A percentile compares a stretch with the other conserved stretches of the same genome.
Conservation (phyloP, 2,329 filamentous ascomycete species). For the Apiospora pterosperma region DNA sequence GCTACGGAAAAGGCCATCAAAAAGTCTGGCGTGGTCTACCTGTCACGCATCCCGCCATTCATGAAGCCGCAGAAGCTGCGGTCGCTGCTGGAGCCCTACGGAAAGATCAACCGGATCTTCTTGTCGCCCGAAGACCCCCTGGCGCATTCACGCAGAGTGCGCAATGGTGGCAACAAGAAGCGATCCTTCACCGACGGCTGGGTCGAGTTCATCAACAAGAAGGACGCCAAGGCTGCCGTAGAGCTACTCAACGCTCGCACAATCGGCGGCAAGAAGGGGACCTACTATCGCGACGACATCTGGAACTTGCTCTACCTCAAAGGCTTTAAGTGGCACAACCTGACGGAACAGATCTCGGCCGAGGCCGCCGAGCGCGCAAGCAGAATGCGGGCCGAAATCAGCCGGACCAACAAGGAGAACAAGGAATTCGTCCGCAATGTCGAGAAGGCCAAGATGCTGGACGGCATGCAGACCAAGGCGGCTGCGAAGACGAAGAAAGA, state of each 20-base stretch:
- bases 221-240: conserved; percentile 72
- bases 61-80: conserved; percentile 81
- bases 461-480: conserved; percentile 65
- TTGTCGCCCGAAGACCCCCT: conserved; percentile 71
- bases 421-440: conserved; percentile 77
- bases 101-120: conserved; percentile 62
- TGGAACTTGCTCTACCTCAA: conserved; percentile 82
- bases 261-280: conserved; percentile 80
- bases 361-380: conserved; percentile 78
- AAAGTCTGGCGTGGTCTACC: conserved; percentile 77
- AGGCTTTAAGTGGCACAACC: conserved; percentile 77
- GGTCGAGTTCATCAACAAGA: conserved; percentile 77
- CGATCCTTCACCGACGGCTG: conserved; percentile 79
- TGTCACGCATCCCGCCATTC: conserved; percentile 81
- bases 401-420: conserved; percentile 73
- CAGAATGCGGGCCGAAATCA: conserved; percentile 74
- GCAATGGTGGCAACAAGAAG: conserved; percentile 78
- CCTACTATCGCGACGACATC: conserved; percentile 80
- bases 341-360: conserved; percentile 74
- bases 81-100: conserved; percentile 71
- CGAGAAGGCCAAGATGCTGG: conserved; percentile 75
- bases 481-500: conserved; percentile 38
- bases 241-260: conserved; percentile 74
- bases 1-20: conserved; percentile 61
- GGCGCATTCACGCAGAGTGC: conserved; percentile 63